Percentiles rank a stretch among this genome's conserved stretches.
These are phyloP conservation scores for Epicoccum nigrum DNA, from an alignment of 2,329 filamentous ascomycete genomes.

Conservation along the genomic window DNA sequence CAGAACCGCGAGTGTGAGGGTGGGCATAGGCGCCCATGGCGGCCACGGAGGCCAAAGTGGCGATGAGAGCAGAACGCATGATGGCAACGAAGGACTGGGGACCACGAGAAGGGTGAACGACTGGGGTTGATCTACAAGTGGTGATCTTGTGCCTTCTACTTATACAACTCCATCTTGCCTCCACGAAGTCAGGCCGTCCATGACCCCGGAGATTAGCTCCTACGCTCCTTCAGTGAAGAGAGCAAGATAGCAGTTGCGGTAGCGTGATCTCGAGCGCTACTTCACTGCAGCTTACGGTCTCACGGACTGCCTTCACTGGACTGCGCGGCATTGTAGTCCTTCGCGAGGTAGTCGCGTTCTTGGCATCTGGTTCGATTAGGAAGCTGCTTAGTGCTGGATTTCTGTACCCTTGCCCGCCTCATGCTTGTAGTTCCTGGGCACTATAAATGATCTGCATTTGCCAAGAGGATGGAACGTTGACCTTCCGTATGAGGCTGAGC, in stretches of 20 bases:
- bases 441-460: constrained; percentile 18
- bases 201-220: constrained; percentile 10
- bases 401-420: constrained; percentile 6
- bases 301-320: constrained; percentile 6
- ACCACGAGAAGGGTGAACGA: constrained; percentile 23
- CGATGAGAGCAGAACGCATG: constrained; percentile 41
- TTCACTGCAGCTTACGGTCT: constrained; percentile 14
- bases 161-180: constrained; percentile 10
- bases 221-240: constrained; percentile 1
- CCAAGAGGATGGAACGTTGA: constrained; percentile 16
- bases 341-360: constrained; percentile 8
- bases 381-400: constrained; percentile 10
- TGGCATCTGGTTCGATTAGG: constrained; percentile 15
- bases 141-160: constrained; percentile 7
- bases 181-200: constrained; percentile 2
- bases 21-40: constrained; percentile 34
- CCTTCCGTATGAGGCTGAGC: constrained; percentile 19
- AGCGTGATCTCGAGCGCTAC: constrained; percentile 15
- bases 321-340: constrained; percentile 11
- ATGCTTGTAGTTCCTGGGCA: constrained; percentile 10
- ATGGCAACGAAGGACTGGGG: constrained; percentile 21
- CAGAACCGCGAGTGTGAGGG: constrained; percentile 23
- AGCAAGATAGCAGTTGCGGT: constrained; percentile 6
- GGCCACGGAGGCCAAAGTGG: constrained; percentile 36
- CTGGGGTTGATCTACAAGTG: constrained; percentile 7